A percentile compares a stretch with the other conserved stretches of the same genome.
Conservation (phyloP, 2,329 filamentous ascomycete genomes). For the Curvularia sp. region DNA sequence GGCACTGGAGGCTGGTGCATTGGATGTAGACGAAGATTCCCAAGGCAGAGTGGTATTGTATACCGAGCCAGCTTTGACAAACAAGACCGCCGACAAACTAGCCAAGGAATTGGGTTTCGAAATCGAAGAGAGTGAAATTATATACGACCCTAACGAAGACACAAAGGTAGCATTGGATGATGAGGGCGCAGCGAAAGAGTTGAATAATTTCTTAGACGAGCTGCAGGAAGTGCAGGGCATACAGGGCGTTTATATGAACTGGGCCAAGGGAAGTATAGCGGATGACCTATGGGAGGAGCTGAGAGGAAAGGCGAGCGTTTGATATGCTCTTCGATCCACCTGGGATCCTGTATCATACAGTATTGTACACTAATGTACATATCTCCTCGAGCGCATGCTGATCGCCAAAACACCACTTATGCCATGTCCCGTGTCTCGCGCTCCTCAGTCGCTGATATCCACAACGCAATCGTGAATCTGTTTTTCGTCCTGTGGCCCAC, state of each 20-base stretch:
- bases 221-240: conserved; percentile 77
- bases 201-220: conserved; percentile 66
- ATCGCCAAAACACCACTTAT: conserved; percentile 29
- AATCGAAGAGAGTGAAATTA: conserved; percentile 77
- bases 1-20: conserved; percentile 83
- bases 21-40: conserved; percentile 72
- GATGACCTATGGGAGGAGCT: conserved; percentile 51
- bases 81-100: conserved; percentile 69
- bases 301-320: conserved; percentile 46
- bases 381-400: conserved; percentile 31
- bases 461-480: background rate
- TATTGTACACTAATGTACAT: conserved; percentile 34
- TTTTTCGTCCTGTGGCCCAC: background rate
- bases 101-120: conserved; percentile 68
- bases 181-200: conserved; percentile 60
- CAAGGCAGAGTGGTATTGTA: conserved; percentile 75
- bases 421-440: conserved; percentile 4
- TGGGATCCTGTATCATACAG: conserved; percentile 3
- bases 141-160: conserved; percentile 85
- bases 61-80: conserved; percentile 71
- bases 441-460: background rate
- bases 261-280: conserved; percentile 50
- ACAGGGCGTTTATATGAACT: conserved; percentile 80
- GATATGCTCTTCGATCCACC: conserved; percentile 16
- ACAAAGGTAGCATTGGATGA: conserved; percentile 71